These are phyloP conservation scores for Tolypocladium nubicola DNA, from an alignment of 2,329 filamentous ascomycete genomes.

Conservation along the genomic window DNA sequence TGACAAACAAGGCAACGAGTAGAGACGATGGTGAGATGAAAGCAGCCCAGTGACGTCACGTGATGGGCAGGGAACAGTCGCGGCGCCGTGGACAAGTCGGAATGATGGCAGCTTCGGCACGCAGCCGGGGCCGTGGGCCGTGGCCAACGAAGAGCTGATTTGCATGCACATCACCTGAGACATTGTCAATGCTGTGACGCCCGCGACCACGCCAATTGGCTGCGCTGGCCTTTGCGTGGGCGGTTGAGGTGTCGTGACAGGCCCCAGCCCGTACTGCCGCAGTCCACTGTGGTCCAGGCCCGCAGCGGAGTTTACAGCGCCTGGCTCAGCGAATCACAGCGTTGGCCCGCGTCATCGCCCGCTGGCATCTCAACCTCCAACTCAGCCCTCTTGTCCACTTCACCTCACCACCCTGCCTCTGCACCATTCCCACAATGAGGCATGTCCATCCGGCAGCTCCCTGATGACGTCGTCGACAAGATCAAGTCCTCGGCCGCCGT, in stretches of 20 bases:
- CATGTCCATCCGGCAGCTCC: constrained; percentile 60
- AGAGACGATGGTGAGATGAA: neutral
- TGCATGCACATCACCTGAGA: neutral
- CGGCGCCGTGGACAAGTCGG: neutral
- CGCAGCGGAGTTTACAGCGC: neutral
- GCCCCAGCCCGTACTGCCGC: no score
- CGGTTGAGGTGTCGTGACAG: neutral
- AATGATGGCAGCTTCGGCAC: neutral
- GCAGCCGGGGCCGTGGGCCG: neutral
- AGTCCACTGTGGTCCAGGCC: neutral
- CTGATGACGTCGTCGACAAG: constrained; percentile 60
- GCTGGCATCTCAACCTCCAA: neutral
- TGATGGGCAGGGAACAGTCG: neutral
- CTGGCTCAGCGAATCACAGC: neutral
- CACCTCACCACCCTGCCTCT: neutral
- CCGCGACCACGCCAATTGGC: neutral
- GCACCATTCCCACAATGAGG: constrained; percentile 7
- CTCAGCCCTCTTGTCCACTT: neutral
- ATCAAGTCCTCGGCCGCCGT: constrained; percentile 80
- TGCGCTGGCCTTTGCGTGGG: neutral
- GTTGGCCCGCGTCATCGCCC: neutral
- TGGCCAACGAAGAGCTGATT: neutral
- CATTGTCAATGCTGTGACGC: neutral
- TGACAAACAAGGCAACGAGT: neutral
- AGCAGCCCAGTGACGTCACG: neutral